Evolutionary conservation across 495 filamentous ascomycete species (phyloP), one percentile per base, ranked within the genome.

Genomic region (Penicillium riverlandense): DNA sequence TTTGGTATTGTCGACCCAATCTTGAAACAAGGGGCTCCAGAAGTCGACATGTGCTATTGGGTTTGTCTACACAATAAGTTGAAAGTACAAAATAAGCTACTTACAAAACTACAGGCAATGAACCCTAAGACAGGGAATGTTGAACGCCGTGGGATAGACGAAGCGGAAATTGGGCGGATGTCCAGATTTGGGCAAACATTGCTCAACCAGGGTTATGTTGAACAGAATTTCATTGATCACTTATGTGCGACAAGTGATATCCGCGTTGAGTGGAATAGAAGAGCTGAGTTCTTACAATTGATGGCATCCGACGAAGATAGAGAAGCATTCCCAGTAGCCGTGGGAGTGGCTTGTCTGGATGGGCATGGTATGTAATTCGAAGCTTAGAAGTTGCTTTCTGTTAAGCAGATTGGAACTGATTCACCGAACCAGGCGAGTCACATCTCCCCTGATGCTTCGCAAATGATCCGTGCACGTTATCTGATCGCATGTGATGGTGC

Each of bases 401-500:
- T 2, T 33, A 33, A 33, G 15, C 1, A 16, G 1, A 16, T 1
- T 16, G 15, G 15, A 16, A 1, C 4, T 33, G 8, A n/a, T n/a
- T n/a, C n/a, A n/a, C n/a, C n/a, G 5, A 5, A 1, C 9, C 5
- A 5, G 8, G 31, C 31, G 2, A 33, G 5, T 33, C 9, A n/a
- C 2, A 5, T 1, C 6, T 9, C 2, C 5, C 2, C 2, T 1
- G 31, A 1, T 1, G 6, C 11, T 30, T 35, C 12, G 12, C 46
- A 56, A 40, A 53, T 13, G 6, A 55, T 63, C 13, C 34, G 53
- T 15, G 54, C 59, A 29, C 53, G 50, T 16, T 65, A 56, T 50
- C 50, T 59, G 1, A 30, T 66, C 22, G 55, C 44, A 22, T 56
- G 55, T 16, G 59, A 62, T 32, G 59, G 59, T 1, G 55, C 59